Conservation (phyloP, 371 early-diverging fungal species). For the Neoconidiobolus thromboides region DNA sequence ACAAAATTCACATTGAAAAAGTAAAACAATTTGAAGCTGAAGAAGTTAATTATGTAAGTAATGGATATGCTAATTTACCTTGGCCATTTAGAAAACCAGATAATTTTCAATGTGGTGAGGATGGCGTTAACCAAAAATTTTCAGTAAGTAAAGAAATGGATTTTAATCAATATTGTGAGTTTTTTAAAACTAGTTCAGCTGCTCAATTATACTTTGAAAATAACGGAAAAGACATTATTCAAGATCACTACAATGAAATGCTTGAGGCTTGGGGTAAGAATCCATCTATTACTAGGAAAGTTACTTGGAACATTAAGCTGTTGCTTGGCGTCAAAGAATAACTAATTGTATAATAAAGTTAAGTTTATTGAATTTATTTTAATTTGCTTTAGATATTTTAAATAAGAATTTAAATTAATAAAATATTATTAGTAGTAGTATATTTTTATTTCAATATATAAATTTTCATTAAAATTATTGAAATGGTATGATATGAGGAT, state of each 20-base stretch:
- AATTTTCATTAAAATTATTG: too few species aligned
- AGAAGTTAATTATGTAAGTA: not conserved
- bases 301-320: too few species aligned
- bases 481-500: too few species aligned
- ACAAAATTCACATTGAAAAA: not conserved
- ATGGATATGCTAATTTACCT: not conserved
- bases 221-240: not conserved
- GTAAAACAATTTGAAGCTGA: not conserved
- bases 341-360: too few species aligned
- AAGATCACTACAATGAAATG: not conserved
- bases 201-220: constrained; percentile 2
- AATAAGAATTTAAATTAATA: too few species aligned
- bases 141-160: not conserved
- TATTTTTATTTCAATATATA: too few species aligned
- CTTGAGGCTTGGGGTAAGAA: constrained; percentile 1
- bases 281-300: not conserved
- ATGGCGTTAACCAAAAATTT: not conserved
- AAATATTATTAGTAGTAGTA: too few species aligned
- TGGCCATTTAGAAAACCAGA: not conserved
- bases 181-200: not conserved
- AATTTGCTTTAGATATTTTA: too few species aligned
- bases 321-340: too few species aligned
- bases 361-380: too few species aligned
- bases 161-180: not conserved
- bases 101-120: not conserved